Evolutionary conservation across 192 early-diverging fungal genomes (phyloP).

Genomic region (Martensiomyces pterosporus): DNA sequence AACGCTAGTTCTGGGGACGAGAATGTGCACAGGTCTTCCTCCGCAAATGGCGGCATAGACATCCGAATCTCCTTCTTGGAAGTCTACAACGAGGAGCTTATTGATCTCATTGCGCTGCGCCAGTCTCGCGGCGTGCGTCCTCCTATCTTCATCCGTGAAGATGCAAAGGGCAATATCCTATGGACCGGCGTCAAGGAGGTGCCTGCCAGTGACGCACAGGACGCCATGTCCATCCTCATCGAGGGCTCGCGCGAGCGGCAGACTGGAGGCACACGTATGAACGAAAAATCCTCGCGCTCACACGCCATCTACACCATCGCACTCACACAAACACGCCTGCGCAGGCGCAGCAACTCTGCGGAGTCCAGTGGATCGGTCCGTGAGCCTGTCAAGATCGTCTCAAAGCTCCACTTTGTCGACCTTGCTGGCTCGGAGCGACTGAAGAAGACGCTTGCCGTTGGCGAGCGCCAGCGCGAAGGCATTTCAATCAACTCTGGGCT

Average conservation of each 20-base stretch:
- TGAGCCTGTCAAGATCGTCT: conserved; percentile 61
- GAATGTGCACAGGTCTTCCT: no score
- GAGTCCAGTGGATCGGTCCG: conserved; percentile 16
- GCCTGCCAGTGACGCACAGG: conserved; percentile 62
- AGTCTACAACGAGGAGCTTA: conserved; percentile 95
- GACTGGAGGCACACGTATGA: conserved; percentile 97
- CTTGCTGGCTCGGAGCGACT: conserved; percentile 95
- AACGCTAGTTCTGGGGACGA: no score
- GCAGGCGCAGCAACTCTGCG: conserved; percentile 1
- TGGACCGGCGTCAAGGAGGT: conserved; percentile 83
- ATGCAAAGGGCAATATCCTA: conserved; percentile 82
- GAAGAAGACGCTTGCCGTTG: conserved; percentile 88
- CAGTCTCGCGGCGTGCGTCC: conserved; percentile 54
- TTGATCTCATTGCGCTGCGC: conserved; percentile 77
- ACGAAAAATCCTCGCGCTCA: conserved; percentile 87
- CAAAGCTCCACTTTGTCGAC: conserved; percentile 99
- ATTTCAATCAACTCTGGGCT: conserved; percentile 97
- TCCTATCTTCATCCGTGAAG: conserved; percentile 73
- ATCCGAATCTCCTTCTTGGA: conserved; percentile 87
- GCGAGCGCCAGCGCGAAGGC: conserved; percentile 91
- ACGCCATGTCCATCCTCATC: conserved; percentile 63
- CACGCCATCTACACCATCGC: conserved; percentile 97
- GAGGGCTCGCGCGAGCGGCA: conserved; percentile 75
- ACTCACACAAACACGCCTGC: conserved; percentile 68
- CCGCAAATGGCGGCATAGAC: background rate